Evolutionary conservation across 495 filamentous ascomycete genomes (phyloP).

Genomic region (Melanomma pulvis-pyrius): DNA sequence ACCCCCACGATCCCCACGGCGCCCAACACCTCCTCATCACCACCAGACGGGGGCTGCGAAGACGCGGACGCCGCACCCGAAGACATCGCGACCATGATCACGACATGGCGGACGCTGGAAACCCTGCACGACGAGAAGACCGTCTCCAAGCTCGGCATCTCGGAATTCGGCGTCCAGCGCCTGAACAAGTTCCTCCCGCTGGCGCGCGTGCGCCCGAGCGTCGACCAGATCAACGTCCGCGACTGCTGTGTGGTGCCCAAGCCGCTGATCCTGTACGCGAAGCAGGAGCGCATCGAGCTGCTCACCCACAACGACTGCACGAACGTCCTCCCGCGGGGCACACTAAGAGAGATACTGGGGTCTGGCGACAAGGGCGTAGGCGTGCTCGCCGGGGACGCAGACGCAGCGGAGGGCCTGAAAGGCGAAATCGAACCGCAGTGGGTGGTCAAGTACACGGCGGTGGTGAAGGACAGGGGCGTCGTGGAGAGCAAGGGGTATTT

Average conservation of each 20-base stretch:
- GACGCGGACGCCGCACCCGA: constrained; percentile 52
- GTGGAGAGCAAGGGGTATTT: constrained; percentile 99
- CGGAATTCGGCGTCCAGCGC: constrained; percentile 87
- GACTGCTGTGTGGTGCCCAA: constrained; percentile 97
- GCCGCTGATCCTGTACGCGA: constrained; percentile 80
- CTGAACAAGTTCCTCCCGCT: constrained; percentile 66
- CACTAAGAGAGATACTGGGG: constrained; percentile 79
- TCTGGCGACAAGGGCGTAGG: constrained; percentile 46
- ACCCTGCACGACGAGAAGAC: constrained; percentile 68
- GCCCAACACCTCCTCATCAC: neutral
- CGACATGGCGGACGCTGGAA: constrained; percentile 74
- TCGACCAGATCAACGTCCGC: constrained; percentile 96
- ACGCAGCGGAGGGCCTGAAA: constrained; percentile 57
- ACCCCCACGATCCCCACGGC: neutral
- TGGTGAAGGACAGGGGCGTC: constrained; percentile 93
- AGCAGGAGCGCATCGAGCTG: constrained; percentile 80
- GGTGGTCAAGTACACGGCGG: constrained; percentile 98
- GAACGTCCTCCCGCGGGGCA: constrained; percentile 84
- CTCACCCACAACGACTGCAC: constrained; percentile 94
- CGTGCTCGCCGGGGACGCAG: constrained; percentile 51
- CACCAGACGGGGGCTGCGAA: neutral
- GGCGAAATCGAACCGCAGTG: constrained; percentile 84
- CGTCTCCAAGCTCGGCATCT: constrained; percentile 75
- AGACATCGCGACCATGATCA: constrained; percentile 64
- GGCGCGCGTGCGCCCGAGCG: constrained; percentile 73